These are phyloP conservation scores for Myriangium duriaei DNA, from an alignment of 2,329 filamentous ascomycete genomes.

Conservation along the genomic window DNA sequence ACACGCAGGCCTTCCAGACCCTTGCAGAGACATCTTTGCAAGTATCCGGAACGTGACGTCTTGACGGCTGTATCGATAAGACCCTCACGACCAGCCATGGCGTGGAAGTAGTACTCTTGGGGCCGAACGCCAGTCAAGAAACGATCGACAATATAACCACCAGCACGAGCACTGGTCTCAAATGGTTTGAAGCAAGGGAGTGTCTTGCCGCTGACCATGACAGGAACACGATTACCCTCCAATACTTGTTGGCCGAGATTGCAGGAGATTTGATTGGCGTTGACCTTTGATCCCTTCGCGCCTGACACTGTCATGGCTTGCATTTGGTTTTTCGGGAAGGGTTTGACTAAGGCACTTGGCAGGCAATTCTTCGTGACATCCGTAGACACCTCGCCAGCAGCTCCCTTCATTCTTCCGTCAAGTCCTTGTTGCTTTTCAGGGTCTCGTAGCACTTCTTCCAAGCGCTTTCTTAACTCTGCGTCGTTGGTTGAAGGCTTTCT, in stretches of 20 bases:
- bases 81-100: slow-evolving; percentile 97
- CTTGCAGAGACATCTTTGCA: slow-evolving; percentile 95
- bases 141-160: slow-evolving; percentile 86
- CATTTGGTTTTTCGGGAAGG: slow-evolving; percentile 96
- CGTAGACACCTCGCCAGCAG: slow-evolving; percentile 58
- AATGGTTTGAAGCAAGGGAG: slow-evolving; percentile 87
- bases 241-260: slow-evolving; percentile 94
- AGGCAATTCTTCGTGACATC: slow-evolving; percentile 68
- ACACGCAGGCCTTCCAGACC: slow-evolving; percentile 92
- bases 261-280: slow-evolving; percentile 94
- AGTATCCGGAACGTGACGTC: slow-evolving; percentile 89
- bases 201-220: slow-evolving; percentile 97
- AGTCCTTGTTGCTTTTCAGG: slow-evolving; percentile 81
- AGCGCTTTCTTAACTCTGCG: slow-evolving; percentile 58
- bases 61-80: slow-evolving; percentile 98
- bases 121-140: slow-evolving; percentile 97
- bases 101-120: slow-evolving; percentile 98
- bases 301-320: slow-evolving; percentile 96
- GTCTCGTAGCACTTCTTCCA: slow-evolving; percentile 84
- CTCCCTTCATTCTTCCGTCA: slow-evolving; percentile 73
- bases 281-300: slow-evolving; percentile 85
- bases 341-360: slow-evolving; percentile 71
- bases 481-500: slow-evolving; percentile 50
- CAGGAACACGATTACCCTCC: slow-evolving; percentile 83
- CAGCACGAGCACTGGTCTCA: slow-evolving; percentile 77